Base-by-base conservation (phyloP, 169 alveolate genomes). In the Plasmodium vinckei region DNA sequence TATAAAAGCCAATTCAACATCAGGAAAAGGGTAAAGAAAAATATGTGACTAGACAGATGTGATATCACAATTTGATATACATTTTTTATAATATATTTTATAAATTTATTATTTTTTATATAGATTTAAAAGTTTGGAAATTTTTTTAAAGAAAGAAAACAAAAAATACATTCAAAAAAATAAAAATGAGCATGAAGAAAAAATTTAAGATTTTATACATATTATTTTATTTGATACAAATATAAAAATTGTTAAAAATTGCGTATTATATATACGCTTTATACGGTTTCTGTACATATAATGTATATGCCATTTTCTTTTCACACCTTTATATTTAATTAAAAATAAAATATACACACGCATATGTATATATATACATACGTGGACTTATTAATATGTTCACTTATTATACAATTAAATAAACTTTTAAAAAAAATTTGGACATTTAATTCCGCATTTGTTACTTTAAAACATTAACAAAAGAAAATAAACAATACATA, bases 61-160 rank as follows among this genome's bases (percentile, higher is more conserved):
- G 44, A 13, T 5, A n/a, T 51, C 25, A 15, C 15, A 47, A 17
- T 6, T 46, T 27, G 7, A 15, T 51, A 10, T 53, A 21, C 21
- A 51, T 71, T 25, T 15, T 13, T 51, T 12, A 12, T 5, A 51
- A 51, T 51, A 51, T 2, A 12, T 51, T 44, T 61, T 61, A 19
- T 61, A 9, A 59, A 33, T 56, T 46, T 51, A 42, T 56, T 63
- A 9, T 61, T 42, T 15, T 75, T 59, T 6, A 10, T 25, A 61
- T 39, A 75, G 88, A 56, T 61, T 73, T 63, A 54, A 65, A 61
- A 75, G 88, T 44, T 51, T 75, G 42, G 42, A 75, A 25, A 19
- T 61, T 39, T 63, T 75, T 63, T 61, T 75, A 54, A 75, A 75
- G 54, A 75, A 75, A 65, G 72, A 75, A 75, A 75, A 63, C 23